phyloP scores from a whole-genome alignment of 495 filamentous ascomycete species.

The Sabuloglossum arenarium region DNA sequence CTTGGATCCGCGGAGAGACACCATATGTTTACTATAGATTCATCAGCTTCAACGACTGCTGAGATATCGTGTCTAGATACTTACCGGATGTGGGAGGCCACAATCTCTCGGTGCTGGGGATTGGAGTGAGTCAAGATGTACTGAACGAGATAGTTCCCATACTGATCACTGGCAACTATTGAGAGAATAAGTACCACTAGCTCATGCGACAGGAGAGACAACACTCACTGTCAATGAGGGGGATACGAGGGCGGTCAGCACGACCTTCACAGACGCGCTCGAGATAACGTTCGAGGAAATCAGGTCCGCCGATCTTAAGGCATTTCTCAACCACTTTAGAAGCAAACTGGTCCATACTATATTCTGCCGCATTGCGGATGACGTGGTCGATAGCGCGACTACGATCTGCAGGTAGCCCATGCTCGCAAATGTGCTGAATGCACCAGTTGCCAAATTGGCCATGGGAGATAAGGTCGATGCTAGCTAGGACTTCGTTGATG shows the following conservation, averaged over 20 bases:
- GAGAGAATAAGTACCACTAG: not conserved
- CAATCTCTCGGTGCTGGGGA: constrained; percentile 74
- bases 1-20: constrained; percentile 92
- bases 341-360: constrained; percentile 98
- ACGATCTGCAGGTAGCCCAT: constrained; percentile 77
- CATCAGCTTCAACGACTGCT: constrained; percentile 2
- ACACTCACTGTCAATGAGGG: constrained; percentile 74
- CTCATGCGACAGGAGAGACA: constrained; percentile 13
- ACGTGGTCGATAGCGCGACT: constrained; percentile 89
- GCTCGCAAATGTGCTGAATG: constrained; percentile 97
- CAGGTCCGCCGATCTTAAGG: constrained; percentile 80
- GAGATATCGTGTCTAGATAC: not conserved
- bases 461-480: constrained; percentile 87
- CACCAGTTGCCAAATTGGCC: constrained; percentile 99
- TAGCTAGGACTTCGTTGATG: constrained; percentile 84
- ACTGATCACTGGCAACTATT: constrained; percentile 83
- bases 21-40: constrained; percentile 72
- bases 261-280: constrained; percentile 84
- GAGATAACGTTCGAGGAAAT: constrained; percentile 85
- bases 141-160: constrained; percentile 95
- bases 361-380: constrained; percentile 76
- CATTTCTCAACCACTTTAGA: constrained; percentile 99
- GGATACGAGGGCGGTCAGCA: constrained; percentile 80
- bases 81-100: constrained; percentile 74
- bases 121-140: constrained; percentile 82